Conservation (phyloP, 768 basidiomycete genomes). For the Lentinus brumalis region DNA sequence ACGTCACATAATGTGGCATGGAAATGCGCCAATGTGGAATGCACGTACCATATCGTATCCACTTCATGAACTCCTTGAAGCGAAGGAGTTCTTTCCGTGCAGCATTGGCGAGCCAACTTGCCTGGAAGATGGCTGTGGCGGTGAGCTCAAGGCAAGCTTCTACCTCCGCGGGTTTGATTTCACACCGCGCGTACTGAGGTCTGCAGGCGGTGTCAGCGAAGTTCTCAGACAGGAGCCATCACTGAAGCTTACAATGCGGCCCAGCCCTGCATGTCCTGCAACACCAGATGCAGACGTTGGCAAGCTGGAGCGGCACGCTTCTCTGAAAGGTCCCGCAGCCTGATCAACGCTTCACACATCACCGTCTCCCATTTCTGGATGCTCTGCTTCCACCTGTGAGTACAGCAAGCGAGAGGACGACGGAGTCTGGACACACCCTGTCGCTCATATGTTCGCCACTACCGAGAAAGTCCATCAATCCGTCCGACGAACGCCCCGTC, state of each 20-base stretch:
- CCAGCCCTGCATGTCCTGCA: constrained; percentile 84
- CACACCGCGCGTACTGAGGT: constrained; percentile 57
- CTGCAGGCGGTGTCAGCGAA: constrained; percentile 39
- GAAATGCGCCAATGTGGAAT: background rate
- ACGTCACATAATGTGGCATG: constrained; percentile 3
- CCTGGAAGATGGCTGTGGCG: constrained; percentile 59
- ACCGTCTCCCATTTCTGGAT: constrained; percentile 83
- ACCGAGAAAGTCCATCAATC: constrained; percentile 72
- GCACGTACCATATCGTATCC: constrained; percentile 71
- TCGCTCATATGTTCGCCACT: constrained; percentile 83
- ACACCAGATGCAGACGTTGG: constrained; percentile 72
- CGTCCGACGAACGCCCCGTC: constrained; percentile 71
- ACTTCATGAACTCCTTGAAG: constrained; percentile 79
- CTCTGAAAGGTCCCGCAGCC: constrained; percentile 73
- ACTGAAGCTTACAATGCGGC: constrained; percentile 57
- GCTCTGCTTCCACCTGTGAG: constrained; percentile 47
- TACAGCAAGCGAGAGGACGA: background rate
- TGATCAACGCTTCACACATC: constrained; percentile 67
- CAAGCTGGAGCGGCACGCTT: constrained; percentile 71
- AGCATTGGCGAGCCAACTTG: constrained; percentile 67
- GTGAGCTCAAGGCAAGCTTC: constrained; percentile 53
- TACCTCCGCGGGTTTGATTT: constrained; percentile 53
- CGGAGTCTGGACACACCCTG: constrained; percentile 49
- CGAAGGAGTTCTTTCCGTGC: constrained; percentile 68
- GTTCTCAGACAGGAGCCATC: constrained; percentile 6